These are phyloP conservation scores for Eutrema salsugineum DNA, from an alignment of 441 rosid species.

Conservation along the genomic window DNA sequence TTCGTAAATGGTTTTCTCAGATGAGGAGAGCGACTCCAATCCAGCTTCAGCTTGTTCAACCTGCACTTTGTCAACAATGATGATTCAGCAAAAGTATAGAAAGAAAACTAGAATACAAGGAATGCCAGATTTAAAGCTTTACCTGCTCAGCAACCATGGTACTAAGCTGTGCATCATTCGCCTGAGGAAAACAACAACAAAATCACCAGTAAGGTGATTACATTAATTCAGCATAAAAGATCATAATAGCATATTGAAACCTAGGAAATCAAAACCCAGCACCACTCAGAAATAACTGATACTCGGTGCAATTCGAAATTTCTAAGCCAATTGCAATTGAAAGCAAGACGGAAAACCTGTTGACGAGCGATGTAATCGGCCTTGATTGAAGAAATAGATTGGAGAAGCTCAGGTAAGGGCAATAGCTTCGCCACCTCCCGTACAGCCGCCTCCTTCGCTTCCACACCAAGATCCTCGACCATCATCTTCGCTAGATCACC, in stretches of 20 bases:
- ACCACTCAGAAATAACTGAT: background rate
- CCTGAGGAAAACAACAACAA: slow-evolving; percentile 41
- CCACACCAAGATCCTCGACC: slow-evolving; percentile 97
- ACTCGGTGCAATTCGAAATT: background rate
- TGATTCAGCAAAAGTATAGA: background rate
- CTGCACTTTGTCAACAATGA: slow-evolving; percentile 34
- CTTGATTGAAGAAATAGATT: slow-evolving; percentile 77
- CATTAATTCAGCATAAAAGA: background rate
- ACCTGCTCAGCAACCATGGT: slow-evolving; percentile 99
- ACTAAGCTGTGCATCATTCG: slow-evolving; percentile 98
- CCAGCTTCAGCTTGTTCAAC: slow-evolving; percentile 95
- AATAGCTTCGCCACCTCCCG: slow-evolving; percentile 96
- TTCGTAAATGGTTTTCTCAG: slow-evolving; percentile 68
- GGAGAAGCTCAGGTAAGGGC: slow-evolving; percentile 85
- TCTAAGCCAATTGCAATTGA: background rate
- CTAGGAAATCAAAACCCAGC: slow-evolving; percentile 10
- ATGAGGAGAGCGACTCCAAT: slow-evolving; percentile 64
- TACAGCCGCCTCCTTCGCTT: slow-evolving; percentile 97
- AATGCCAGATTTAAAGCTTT: background rate
- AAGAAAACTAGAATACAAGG: background rate
- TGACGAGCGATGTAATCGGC: slow-evolving; percentile 96
- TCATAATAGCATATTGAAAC: background rate
- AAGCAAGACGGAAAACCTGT: slow-evolving; percentile 48
- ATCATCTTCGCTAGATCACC: slow-evolving; percentile 48
- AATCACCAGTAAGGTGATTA: slow-evolving; percentile 8